Conservation (phyloP, 768 basidiomycete genomes). For the Leucosporidium yakuticum region DNA sequence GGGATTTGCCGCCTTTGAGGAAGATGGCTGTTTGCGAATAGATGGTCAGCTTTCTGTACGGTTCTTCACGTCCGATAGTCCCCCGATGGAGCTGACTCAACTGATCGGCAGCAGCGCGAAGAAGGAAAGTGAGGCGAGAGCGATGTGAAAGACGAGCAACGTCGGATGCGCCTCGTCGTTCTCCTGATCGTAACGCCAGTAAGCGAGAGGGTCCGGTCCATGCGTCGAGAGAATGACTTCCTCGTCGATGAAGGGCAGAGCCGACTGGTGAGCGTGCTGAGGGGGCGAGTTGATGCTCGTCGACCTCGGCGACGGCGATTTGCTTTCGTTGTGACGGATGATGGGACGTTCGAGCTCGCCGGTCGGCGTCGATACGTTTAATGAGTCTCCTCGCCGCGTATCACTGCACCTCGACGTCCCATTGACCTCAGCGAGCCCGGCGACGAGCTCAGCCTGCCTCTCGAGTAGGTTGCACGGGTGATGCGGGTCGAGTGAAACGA, state of each 20-base stretch:
- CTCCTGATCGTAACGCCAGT: constrained; percentile 64
- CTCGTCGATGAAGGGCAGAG: constrained; percentile 56
- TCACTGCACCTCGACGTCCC: no score
- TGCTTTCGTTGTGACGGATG: no score
- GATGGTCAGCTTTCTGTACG: neutral
- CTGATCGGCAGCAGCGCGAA: constrained; percentile 65
- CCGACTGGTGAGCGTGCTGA: constrained; percentile 14
- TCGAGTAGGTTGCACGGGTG: no score
- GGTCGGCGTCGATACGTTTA: no score
- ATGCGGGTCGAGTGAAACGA: no score
- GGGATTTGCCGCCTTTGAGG: constrained; percentile 68
- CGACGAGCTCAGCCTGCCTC: no score
- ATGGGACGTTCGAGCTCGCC: no score
- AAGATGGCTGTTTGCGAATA: constrained; percentile 56
- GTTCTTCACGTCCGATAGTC: no score
- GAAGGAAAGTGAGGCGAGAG: constrained; percentile 71
- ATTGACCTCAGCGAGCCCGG: no score
- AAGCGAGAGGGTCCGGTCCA: constrained; percentile 67
- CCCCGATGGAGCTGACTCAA: neutral
- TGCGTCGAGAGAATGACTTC: constrained; percentile 63
- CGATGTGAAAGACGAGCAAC: constrained; percentile 52
- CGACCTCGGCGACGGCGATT: no score
- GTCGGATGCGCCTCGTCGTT: constrained; percentile 6
- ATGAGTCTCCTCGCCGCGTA: no score
- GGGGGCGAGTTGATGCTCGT: no score